Evolutionary conservation across 495 filamentous ascomycete species (phyloP), one percentile per base, ranked within the genome.

Genomic region (Venustampulla echinocandica): DNA sequence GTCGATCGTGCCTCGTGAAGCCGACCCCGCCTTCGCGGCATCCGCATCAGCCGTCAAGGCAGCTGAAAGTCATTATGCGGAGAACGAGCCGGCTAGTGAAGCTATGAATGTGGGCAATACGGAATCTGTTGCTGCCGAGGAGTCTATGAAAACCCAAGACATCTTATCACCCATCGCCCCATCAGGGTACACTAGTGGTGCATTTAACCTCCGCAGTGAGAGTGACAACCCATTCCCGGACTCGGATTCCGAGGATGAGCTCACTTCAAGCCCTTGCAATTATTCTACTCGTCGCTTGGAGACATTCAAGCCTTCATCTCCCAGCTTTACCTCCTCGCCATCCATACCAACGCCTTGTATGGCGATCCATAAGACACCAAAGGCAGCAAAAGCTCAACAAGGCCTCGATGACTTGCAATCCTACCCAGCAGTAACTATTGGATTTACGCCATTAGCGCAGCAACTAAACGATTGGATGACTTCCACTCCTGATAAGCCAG

Each of bases 401-500:
- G 14, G 19, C 9, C 40, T 39, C 23, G 18, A 42, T 9, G 32
- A 46, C 19, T 20, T 42, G 19, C 13, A 33, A 35, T 50, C 45
- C 4, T 27, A 17, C n/a, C 21, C 11, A 4, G 33, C 17, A 28
- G 43, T 44, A 15, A 19, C 47, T 22, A 54, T 77, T 28, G 75
- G 74, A 13, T 80, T 85, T 38, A 82, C 80, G 2, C 75, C 80
- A 10, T 60, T 86, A 14, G 76, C 79, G 17, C 59, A 69, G 6
- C 74, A 81, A 47, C 60, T 87, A 5, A 71, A 64, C 46, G 62
- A 68, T 4, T 85, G 84, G 81, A 69, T 70, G 45, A 69, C 78
- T 35, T 68, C 55, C 71, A 80, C 54, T 62, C 47, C 61, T 54
- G 35, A 46, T 22, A 47, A 69, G 13, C 42, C 42, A 28, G 34